A percentile compares a stretch with the other conserved stretches of the same genome.
These are phyloP conservation scores for Collybiopsis luxurians DNA, from an alignment of 768 basidiomycete species.

Conservation along the genomic window DNA sequence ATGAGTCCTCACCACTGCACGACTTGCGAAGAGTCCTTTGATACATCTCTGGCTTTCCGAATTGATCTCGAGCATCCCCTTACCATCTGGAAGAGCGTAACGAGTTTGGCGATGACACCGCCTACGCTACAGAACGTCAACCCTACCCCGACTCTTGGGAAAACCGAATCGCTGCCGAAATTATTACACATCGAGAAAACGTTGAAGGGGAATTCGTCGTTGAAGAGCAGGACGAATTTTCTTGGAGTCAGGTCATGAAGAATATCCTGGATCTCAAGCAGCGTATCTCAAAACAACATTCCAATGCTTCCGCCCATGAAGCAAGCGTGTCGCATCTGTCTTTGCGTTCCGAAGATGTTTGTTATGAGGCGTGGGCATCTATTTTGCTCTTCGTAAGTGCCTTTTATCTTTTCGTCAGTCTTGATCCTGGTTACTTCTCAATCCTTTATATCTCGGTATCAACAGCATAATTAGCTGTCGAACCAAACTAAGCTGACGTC, in stretches of 20 bases:
- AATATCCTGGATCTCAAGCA: not conserved
- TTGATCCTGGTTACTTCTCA: not conserved
- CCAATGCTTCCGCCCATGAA: conserved; percentile 1
- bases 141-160: conserved; percentile 26
- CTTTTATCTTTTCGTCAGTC: not conserved
- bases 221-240: conserved; percentile 8
- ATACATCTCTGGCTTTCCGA: conserved; percentile 23
- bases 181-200: conserved; percentile 20
- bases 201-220: conserved; percentile 15
- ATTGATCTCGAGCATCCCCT: conserved; percentile 26
- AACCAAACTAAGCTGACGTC: not conserved
- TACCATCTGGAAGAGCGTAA: conserved; percentile 21
- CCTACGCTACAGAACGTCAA: conserved; percentile 17
- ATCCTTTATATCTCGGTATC: no score
- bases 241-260: not conserved
- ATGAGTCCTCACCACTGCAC: conserved; percentile 30
- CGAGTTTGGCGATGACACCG: not conserved
- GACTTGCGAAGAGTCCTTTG: conserved; percentile 26
- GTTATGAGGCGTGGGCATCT: conserved; percentile 29
- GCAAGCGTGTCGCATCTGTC: conserved; percentile 27
- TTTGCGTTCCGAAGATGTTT: conserved; percentile 19
- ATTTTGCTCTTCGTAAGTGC: conserved; percentile 29
- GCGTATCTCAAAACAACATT: not conserved
- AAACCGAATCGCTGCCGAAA: conserved; percentile 21
- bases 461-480: no score